These are phyloP conservation scores for Cymbopogon citratus DNA, from an alignment of 176 grass and related monocot species.

Conservation along the genomic window DNA sequence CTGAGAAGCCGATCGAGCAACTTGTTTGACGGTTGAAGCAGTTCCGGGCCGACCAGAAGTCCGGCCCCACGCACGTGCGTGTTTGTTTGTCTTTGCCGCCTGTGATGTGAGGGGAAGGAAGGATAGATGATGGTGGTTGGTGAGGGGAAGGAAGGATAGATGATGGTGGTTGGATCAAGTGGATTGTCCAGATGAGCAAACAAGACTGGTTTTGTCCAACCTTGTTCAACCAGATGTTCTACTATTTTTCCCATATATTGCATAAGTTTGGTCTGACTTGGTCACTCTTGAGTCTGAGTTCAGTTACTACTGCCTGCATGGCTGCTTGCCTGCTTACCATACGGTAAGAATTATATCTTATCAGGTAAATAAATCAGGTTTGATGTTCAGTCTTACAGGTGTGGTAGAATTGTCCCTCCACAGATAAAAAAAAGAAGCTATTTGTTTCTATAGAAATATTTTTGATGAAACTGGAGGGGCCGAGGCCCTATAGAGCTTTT, in stretches of 20 bases:
- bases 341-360: background rate
- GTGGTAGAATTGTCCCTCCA: background rate
- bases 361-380: background rate
- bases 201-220: conserved; percentile 35
- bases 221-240: conserved; percentile 38
- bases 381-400: background rate
- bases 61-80: background rate
- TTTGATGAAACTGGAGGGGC: no score
- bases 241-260: background rate
- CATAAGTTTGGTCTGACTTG: conserved; percentile 22
- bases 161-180: conserved; percentile 12
- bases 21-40: conserved; percentile 9
- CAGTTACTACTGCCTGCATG: background rate
- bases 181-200: conserved; percentile 27
- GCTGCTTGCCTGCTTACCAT: background rate
- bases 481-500: no score
- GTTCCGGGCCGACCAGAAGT: background rate
- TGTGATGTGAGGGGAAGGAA: background rate
- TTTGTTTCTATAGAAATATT: background rate
- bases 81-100: background rate
- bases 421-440: background rate
- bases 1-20: background rate
- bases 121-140: background rate
- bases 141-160: background rate
- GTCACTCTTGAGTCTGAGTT: conserved; percentile 1